Evolutionary conservation across 495 filamentous ascomycete species (phyloP), one percentile per base, ranked within the genome.

Genomic region (Chaetomidium leptoderma): DNA sequence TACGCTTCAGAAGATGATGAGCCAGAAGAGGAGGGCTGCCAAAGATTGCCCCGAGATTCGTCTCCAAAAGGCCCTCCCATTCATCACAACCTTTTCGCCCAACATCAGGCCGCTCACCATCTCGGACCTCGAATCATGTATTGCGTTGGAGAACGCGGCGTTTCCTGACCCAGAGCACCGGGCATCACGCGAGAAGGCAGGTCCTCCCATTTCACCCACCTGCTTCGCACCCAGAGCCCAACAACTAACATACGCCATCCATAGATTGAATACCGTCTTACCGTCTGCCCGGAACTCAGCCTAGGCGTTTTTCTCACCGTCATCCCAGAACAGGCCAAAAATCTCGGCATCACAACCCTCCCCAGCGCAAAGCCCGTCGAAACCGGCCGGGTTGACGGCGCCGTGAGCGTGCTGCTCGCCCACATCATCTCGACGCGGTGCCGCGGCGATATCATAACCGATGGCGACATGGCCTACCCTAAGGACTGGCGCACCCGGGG

Each of bases 241-340:
- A 32, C 11, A 35, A 60, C 46, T 26, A 55, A 24, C 19, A 36
- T 45, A 23, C 3, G 19, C 33, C 4, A 13, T 8, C 19, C 30
- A 16, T 21, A 96, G 92, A 86, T 96, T 63, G 72, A 80, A 26
- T 96, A 96, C 67, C 89, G 91, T 51, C 83, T 97, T 16, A 81
- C 78, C 16, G 77, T 76, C 62, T 92, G 88, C 66, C 83, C 86
- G n/a, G 87, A 92, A 62, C 80, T 96, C 37, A 86, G 81, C 65
- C 71, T 93, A 39, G 92, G 92, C 30, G 74, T 97, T 56, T 96
- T 86, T 72, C 87, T 81, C 58, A 86, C 77, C 42, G 76, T 83
- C 29, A 65, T 79, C 53, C 73, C 66, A 35, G 63, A 76, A 27
- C 72, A 76, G 37, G 69, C 74, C 60, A 62, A 66, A 63, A 74